These are phyloP conservation scores for Fagopyrum tataricum DNA, from an alignment of 148 eudicot genomes.

Conservation along the genomic window DNA sequence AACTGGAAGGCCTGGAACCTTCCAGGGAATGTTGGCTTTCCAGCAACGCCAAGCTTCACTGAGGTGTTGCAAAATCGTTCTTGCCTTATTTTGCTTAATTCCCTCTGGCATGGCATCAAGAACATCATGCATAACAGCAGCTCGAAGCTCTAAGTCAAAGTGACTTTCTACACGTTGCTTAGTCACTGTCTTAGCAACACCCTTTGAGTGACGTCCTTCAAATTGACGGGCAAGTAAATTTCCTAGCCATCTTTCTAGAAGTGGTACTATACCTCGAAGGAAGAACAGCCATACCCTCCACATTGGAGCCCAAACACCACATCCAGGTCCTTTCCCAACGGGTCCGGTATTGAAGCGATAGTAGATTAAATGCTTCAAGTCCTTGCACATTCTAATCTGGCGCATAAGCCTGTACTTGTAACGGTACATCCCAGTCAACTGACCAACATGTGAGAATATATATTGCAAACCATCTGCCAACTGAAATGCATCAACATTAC, in stretches of 20 bases:
- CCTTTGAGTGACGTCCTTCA: slow-evolving; percentile 98
- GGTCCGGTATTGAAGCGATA: slow-evolving; percentile 99
- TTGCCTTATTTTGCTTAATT: slow-evolving; percentile 93
- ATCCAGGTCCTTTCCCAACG: slow-evolving; percentile 99
- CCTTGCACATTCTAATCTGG: slow-evolving; percentile 98
- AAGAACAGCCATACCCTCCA: slow-evolving; percentile 99
- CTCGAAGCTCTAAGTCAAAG: slow-evolving; percentile 99
- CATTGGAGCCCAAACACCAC: slow-evolving; percentile 99
- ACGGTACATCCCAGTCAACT: slow-evolving; percentile 96
- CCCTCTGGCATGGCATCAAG: slow-evolving; percentile 99
- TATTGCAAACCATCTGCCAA: slow-evolving; percentile 99
- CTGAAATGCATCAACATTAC: slow-evolving; percentile 99
- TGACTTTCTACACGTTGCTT: slow-evolving; percentile 99
- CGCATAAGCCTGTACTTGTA: slow-evolving; percentile 99
- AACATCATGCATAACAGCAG: slow-evolving; percentile 99
- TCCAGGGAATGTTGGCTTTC: slow-evolving; percentile 99
- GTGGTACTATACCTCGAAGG: slow-evolving; percentile 97
- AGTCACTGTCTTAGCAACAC: slow-evolving; percentile 98
- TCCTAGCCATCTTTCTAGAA: slow-evolving; percentile 96
- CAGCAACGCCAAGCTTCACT: slow-evolving; percentile 99
- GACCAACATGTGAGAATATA: slow-evolving; percentile 97
- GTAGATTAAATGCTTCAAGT: slow-evolving; percentile 92
- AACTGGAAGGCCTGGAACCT: slow-evolving; percentile 97
- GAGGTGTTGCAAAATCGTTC: slow-evolving; percentile 94
- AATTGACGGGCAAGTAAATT: slow-evolving; percentile 95